Base-by-base conservation (phyloP, 2,329 filamentous ascomycete species). In the Trichoderma cornu-damae region DNA sequence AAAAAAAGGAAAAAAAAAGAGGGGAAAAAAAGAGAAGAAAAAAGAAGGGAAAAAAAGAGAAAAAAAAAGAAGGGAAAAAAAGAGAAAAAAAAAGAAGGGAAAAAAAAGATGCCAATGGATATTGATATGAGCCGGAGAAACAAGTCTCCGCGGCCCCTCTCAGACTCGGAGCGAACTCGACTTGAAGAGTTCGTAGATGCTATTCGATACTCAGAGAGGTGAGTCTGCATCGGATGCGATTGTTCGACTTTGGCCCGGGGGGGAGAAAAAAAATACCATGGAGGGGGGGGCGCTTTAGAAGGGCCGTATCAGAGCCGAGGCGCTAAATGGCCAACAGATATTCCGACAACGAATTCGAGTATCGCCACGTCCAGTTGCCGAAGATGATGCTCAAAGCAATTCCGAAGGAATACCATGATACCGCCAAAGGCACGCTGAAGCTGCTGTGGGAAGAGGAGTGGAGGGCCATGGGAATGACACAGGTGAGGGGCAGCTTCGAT, bases 301-400 rank as follows among this genome's bases (percentile, higher is more conserved):
- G 16, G 20, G 43, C n/a, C n/a, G 16, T 30, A 24, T 34, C 14
- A 28, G 16, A 43, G 38, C 22, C 28, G 28, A 35, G 11, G 38
- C 51, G 47, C 58, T 61, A 11, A 14, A 59, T 51, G 47, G 54
- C 16, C 18, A 20, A 32, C 70, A 97, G 94, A 72, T 99, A 99
- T 73, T 92, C 87, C 26, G 94, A 99, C 69, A 86, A 84, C 74
- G 84, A 94, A 73, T 96, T 86, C 74, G 94, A 99, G 76, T 99
- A 99, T 76, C 89, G 94, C 63, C 94, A 99, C 74, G 94, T 99
- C 59, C 92, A 96, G 74, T 84, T 99, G 28, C 94, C 94, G 42
- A 99, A 99, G 77, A 87, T 90, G 65, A 99, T 99, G 94, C 85
- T 99, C 63, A 97, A 97, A 76, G 88, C 84, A 38, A 97, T 99